A percentile compares a stretch with the other conserved stretches of the same genome.
Conservation (phyloP, 345 rosid genomes). For the Adansonia digitata region DNA sequence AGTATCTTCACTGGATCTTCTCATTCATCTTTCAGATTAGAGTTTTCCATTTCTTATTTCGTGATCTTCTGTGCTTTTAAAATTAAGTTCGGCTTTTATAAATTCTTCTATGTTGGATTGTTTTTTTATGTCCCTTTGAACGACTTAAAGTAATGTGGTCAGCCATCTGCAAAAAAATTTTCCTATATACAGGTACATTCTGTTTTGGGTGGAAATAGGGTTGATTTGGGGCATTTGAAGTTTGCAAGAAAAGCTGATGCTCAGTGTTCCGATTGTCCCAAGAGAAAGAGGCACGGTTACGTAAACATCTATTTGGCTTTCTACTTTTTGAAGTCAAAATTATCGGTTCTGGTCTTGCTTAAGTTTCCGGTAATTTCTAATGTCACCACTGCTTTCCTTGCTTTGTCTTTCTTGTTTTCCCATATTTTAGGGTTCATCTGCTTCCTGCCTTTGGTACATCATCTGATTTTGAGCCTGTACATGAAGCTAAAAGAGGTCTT, state of each 20-base stretch:
- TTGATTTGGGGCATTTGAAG: conserved; percentile 21
- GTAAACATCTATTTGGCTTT: background rate
- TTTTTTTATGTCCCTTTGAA: background rate
- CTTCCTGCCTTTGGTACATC: conserved; percentile 48
- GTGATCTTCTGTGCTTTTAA: background rate
- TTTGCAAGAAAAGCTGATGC: conserved; percentile 24
- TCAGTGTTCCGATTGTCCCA: conserved; percentile 18
- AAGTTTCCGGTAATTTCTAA: background rate
- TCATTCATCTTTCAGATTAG: background rate
- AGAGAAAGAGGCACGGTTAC: conserved; percentile 39
- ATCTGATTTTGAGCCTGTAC: conserved; percentile 25
- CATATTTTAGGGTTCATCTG: conserved; percentile 34
- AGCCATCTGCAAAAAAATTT: background rate
- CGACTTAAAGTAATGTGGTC: background rate
- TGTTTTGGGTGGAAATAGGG: conserved; percentile 15
- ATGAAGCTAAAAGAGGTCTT: conserved; percentile 19
- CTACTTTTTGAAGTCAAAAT: background rate
- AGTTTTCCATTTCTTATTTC: background rate
- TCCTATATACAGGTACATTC: conserved; percentile 39
- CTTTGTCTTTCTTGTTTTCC: background rate
- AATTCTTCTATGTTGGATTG: background rate
- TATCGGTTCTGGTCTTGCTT: background rate
- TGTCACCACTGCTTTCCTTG: background rate
- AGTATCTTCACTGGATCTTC: conserved; percentile 25
- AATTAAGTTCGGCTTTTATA: background rate